These are phyloP conservation scores for Tieghemostelium lacteum DNA, from an alignment of 78 protist species.

Conservation along the genomic window DNA sequence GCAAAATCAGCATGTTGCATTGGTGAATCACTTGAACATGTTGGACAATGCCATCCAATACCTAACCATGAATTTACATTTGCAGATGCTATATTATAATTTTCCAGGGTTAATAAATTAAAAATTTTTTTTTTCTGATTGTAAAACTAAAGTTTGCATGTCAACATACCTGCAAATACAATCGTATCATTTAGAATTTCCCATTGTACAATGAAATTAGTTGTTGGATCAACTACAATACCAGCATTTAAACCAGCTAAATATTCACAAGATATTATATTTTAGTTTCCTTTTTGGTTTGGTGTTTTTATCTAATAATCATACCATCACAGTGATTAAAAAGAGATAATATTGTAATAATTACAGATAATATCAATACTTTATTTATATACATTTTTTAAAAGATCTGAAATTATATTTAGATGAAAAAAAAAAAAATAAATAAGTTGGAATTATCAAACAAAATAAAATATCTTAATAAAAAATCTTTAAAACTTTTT, in stretches of 20 bases:
- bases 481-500: too few relatives aligned
- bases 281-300: not conserved
- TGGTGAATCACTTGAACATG: not conserved
- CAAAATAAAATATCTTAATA: not conserved
- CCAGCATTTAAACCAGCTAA: not conserved
- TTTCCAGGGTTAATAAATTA: too few relatives aligned
- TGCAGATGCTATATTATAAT: not conserved
- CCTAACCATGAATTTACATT: conserved; percentile 16
- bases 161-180: not conserved
- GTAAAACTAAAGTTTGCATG: too few relatives aligned
- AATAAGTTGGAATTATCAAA: not conserved
- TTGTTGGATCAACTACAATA: not conserved
- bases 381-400: too few relatives aligned
- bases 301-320: too few relatives aligned
- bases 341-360: not conserved
- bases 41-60: conserved; percentile 31
- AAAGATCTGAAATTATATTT: not conserved
- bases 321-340: too few relatives aligned
- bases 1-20: conserved; percentile 38
- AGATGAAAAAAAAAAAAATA: not conserved
- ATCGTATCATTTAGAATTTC: conserved; percentile 14
- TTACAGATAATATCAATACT: too few relatives aligned
- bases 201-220: conserved; percentile 11
- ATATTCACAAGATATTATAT: not conserved
- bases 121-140: too few relatives aligned